These are phyloP conservation scores for Leptographium radiaticola DNA, from an alignment of 2,329 filamentous ascomycete genomes.

Conservation along the genomic window DNA sequence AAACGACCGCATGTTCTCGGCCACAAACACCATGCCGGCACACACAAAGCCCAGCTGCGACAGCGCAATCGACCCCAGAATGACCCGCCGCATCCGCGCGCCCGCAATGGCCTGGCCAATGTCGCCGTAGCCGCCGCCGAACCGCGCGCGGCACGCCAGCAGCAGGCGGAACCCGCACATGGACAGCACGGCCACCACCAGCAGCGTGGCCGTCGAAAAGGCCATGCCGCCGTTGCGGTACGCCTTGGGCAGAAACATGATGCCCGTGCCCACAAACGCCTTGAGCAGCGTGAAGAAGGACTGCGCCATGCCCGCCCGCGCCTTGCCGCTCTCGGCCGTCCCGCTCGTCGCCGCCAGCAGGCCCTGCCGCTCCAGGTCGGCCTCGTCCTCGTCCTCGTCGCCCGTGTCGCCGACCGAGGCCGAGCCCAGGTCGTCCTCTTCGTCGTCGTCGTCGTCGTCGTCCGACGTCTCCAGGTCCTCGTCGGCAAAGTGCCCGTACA, in stretches of 20 bases:
- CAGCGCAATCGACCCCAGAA: conserved; percentile 56
- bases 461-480: conserved; percentile 51
- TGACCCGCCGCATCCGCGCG: conserved; percentile 46
- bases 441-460: conserved; percentile 39
- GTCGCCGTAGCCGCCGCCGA: conserved; percentile 62
- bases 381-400: conserved; percentile 20
- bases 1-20: conserved; percentile 60
- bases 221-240: conserved; percentile 67
- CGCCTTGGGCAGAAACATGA: conserved; percentile 71
- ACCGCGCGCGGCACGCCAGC: conserved; percentile 49
- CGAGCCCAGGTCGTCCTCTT: conserved; percentile 4
- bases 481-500: conserved; percentile 66
- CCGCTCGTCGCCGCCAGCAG: neutral
- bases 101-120: conserved; percentile 56
- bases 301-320: conserved; percentile 44
- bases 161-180: conserved; percentile 61
- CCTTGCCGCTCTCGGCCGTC: conserved; percentile 37
- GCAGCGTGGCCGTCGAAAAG: conserved; percentile 57
- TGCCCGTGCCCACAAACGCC: conserved; percentile 67
- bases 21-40: conserved; percentile 64
- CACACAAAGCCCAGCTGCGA: conserved; percentile 71
- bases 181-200: conserved; percentile 52
- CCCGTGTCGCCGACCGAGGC: conserved; percentile 3
- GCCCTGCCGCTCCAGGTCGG: neutral
- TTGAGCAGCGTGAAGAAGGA: conserved; percentile 70